Evolutionary conservation across 1,284 basidiomycete species (phyloP).

Genomic region (Fomitopsis betulina): DNA sequence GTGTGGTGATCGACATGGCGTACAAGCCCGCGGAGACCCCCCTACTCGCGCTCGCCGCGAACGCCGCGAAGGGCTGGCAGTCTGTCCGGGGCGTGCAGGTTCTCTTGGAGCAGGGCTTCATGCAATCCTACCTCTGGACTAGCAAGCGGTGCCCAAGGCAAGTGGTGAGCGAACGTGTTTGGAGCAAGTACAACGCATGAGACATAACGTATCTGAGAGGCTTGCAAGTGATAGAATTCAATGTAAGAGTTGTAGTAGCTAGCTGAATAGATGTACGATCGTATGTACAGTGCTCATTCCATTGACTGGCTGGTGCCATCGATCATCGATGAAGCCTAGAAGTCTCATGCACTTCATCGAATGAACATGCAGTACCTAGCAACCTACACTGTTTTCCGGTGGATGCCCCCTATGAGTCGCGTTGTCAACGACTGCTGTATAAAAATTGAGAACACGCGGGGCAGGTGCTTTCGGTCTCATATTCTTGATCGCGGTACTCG

Average conservation of each 20-base stretch:
- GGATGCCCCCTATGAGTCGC: too few species aligned
- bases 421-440: too few species aligned
- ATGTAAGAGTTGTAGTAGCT: too few species aligned
- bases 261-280: conserved; percentile 18
- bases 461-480: too few species aligned
- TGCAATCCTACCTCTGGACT: conserved; percentile 85
- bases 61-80: conserved; percentile 56
- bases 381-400: too few species aligned
- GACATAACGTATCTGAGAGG: too few species aligned
- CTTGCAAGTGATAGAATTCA: background rate
- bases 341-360: too few species aligned
- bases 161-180: conserved; percentile 44
- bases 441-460: too few species aligned
- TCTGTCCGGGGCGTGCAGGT: conserved; percentile 79
- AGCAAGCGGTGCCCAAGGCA: conserved; percentile 49
- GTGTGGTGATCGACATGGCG: conserved; percentile 88
- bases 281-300: background rate
- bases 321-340: too few species aligned
- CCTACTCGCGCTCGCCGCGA: conserved; percentile 52
- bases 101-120: conserved; percentile 82
- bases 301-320: too few species aligned
- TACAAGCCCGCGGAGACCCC: conserved; percentile 83
- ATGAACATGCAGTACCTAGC: too few species aligned
- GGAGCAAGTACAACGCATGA: conserved; percentile 22
- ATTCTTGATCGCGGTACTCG: too few species aligned